Conservation (phyloP, 108 stramenopile species). For the Cyclotella cryptica region DNA sequence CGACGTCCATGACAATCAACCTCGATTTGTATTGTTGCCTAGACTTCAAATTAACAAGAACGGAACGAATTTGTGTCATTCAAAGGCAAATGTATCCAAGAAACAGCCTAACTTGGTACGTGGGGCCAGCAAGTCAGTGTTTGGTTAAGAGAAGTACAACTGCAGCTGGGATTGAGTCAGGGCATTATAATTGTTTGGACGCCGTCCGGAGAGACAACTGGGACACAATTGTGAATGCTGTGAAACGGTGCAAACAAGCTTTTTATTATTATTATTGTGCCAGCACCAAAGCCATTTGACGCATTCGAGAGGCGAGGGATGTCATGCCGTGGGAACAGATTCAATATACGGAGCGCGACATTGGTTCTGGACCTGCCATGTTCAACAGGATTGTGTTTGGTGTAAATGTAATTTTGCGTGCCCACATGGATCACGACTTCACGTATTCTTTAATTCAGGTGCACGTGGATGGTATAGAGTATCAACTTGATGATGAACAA, state of each 20-base stretch:
- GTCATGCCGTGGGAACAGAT: neutral
- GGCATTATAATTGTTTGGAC: slow-evolving; percentile 3
- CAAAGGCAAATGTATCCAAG: neutral
- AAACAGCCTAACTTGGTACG: slow-evolving; percentile 1
- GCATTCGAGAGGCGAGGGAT: slow-evolving; percentile 4
- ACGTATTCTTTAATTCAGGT: slow-evolving; percentile 8
- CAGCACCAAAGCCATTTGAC: neutral
- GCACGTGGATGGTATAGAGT: slow-evolving; percentile 1
- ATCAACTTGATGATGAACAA: neutral
- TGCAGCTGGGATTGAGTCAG: neutral
- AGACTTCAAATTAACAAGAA: slow-evolving; percentile 7
- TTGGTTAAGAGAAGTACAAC: slow-evolving; percentile 1
- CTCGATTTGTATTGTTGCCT: slow-evolving; percentile 10
- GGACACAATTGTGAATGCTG: slow-evolving; percentile 4
- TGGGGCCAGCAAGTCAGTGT: slow-evolving; percentile 1
- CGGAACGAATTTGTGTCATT: neutral
- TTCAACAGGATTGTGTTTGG: neutral
- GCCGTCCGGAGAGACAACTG: neutral
- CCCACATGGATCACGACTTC: slow-evolving; percentile 4
- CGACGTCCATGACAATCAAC: slow-evolving; percentile 7
- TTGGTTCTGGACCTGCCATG: slow-evolving; percentile 4
- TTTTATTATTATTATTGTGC: slow-evolving; percentile 1
- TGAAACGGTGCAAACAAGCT: slow-evolving; percentile 7
- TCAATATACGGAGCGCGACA: neutral
- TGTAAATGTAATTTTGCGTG: slow-evolving; percentile 5